Conservation (phyloP, 441 rosid species). For the Euphorbia corollata region DNA sequence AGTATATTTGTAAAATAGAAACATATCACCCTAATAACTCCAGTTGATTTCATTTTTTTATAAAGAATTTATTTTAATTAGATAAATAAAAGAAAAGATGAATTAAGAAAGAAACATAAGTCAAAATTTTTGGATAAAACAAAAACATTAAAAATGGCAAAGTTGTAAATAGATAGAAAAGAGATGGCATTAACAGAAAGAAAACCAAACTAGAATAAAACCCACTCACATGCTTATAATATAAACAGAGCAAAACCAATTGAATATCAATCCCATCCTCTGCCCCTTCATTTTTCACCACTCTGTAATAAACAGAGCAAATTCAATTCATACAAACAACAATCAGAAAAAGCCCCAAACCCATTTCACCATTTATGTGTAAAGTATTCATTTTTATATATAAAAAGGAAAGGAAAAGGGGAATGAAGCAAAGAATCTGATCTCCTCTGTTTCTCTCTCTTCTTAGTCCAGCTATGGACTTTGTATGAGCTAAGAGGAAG, state of each 20-base stretch:
- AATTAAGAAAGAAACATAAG: background rate
- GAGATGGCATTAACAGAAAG: slow-evolving; percentile 7
- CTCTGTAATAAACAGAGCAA: slow-evolving; percentile 22
- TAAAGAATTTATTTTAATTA: too few species aligned
- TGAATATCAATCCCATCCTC: slow-evolving; percentile 10
- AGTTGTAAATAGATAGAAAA: slow-evolving; percentile 20
- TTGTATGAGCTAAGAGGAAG: slow-evolving; percentile 17
- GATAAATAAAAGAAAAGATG: background rate
- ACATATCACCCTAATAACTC: too few species aligned
- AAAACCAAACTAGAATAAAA: slow-evolving; percentile 23
- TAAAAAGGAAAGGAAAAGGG: background rate
- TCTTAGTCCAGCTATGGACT: slow-evolving; percentile 28
- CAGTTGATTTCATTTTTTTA: too few species aligned
- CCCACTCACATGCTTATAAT: slow-evolving; percentile 16
- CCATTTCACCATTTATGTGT: background rate
- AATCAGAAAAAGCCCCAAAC: slow-evolving; percentile 10
- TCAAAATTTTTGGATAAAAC: background rate
- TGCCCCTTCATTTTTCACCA: slow-evolving; percentile 15
- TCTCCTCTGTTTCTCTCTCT: slow-evolving; percentile 18
- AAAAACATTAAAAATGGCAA: slow-evolving; percentile 1
- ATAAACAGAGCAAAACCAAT: background rate
- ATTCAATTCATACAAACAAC: background rate
- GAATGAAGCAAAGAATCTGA: slow-evolving; percentile 24
- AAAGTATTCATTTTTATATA: background rate
- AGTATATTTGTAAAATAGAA: too few species aligned